These are phyloP conservation scores for Maudiozyma humilis DNA, from an alignment of 1,139 yeast species.

Conservation along the genomic window DNA sequence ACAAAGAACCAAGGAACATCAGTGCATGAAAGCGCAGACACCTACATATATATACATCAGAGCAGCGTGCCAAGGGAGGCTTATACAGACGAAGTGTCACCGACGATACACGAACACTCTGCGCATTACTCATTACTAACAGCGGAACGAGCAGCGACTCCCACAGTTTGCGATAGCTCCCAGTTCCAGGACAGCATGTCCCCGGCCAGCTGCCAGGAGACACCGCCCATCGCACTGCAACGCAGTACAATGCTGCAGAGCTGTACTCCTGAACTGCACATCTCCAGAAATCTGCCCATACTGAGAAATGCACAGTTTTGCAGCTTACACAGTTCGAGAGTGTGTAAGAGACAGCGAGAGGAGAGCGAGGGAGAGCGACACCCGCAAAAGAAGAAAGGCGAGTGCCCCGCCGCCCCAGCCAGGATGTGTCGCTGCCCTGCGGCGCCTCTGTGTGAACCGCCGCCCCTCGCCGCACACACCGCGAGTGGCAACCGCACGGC, in stretches of 20 bases:
- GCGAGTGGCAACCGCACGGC: background rate
- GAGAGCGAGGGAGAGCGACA: too few relatives aligned
- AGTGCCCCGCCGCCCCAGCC: too few relatives aligned
- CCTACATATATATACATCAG: background rate
- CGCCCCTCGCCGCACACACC: background rate
- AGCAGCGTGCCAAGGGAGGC: background rate
- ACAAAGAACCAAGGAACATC: background rate
- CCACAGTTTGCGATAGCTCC: too few relatives aligned
- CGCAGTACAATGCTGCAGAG: too few relatives aligned
- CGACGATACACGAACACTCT: too few relatives aligned
- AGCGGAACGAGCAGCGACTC: background rate
- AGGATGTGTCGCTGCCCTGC: constrained; percentile 2
- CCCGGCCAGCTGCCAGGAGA: too few relatives aligned
- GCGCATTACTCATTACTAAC: too few relatives aligned
- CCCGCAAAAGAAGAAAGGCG: too few relatives aligned
- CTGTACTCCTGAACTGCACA: background rate
- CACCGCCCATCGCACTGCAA: too few relatives aligned
- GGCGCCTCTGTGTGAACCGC: background rate
- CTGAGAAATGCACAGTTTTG: background rate
- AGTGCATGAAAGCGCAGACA: background rate
- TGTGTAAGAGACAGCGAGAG: background rate
- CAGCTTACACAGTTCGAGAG: background rate
- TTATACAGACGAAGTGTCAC: too few relatives aligned
- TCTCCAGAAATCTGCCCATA: background rate
- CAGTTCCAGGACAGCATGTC: too few relatives aligned